These are phyloP conservation scores for Juncus effusus DNA, from an alignment of 176 grass and related monocot genomes.

Conservation along the genomic window DNA sequence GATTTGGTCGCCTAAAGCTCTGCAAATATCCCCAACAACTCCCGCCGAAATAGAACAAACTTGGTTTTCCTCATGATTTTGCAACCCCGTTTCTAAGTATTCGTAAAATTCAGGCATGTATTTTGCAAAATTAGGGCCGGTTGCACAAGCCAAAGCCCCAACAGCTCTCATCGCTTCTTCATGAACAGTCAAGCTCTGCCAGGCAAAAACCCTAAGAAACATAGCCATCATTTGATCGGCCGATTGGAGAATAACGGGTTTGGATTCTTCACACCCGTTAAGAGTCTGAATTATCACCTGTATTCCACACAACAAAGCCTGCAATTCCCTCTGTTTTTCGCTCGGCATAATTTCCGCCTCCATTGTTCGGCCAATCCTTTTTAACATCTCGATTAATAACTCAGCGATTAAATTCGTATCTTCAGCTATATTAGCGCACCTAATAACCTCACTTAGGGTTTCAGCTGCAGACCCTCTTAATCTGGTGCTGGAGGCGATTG, in stretches of 20 bases:
- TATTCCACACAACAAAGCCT: conserved; percentile 54
- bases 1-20: conserved; percentile 44
- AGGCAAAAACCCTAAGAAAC: conserved; percentile 48
- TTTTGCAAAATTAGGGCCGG: conserved; percentile 43
- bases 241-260: conserved; percentile 40
- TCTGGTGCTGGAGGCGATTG: conserved; percentile 40
- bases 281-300: conserved; percentile 58
- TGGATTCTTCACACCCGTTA: conserved; percentile 30
- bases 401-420: conserved; percentile 37
- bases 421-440: conserved; percentile 40
- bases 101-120: conserved; percentile 59
- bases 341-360: conserved; percentile 43
- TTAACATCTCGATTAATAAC: conserved; percentile 47
- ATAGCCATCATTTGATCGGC: conserved; percentile 55
- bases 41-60: conserved; percentile 52
- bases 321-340: conserved; percentile 48
- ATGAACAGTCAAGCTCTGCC: conserved; percentile 44
- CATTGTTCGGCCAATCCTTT: conserved; percentile 47
- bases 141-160: conserved; percentile 48
- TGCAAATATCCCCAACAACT: conserved; percentile 55
- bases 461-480: conserved; percentile 42
- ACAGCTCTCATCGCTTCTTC: conserved; percentile 55
- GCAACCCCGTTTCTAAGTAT: conserved; percentile 48
- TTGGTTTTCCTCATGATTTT: conserved; percentile 50
- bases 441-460: conserved; percentile 52